Evolutionary conservation across 108 stramenopile genomes (phyloP).

Genomic region (Nitzschia inconspicua): DNA sequence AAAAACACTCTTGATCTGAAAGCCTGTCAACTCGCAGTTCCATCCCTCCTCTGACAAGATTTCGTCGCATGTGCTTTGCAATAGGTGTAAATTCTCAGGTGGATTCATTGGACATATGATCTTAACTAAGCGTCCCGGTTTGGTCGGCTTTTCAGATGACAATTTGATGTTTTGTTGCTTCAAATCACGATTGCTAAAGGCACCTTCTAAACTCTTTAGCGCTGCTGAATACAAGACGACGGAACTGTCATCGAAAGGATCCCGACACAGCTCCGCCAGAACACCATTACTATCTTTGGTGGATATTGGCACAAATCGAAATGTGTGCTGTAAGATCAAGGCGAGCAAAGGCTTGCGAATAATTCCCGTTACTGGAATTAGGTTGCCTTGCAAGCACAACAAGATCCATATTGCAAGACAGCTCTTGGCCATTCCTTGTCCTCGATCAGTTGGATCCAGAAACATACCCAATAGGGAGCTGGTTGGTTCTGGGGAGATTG

Average conservation of each 20-base stretch:
- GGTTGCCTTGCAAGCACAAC: constrained; percentile 23
- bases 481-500: background rate
- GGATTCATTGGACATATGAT: constrained; percentile 14
- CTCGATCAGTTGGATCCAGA: constrained; percentile 11
- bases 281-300: constrained; percentile 11
- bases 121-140: constrained; percentile 17
- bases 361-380: constrained; percentile 34
- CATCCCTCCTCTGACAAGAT: constrained; percentile 1
- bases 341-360: constrained; percentile 44
- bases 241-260: background rate
- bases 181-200: constrained; percentile 30
- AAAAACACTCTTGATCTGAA: background rate
- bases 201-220: constrained; percentile 28
- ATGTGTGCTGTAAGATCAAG: constrained; percentile 38
- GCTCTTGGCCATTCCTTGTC: constrained; percentile 35
- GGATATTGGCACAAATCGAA: constrained; percentile 18
- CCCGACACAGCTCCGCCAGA: constrained; percentile 19
- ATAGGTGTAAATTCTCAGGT: background rate
- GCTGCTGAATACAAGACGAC: constrained; percentile 21
- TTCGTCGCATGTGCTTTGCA: constrained; percentile 3
- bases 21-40: constrained; percentile 1
- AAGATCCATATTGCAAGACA: constrained; percentile 36
- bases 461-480: constrained; percentile 37
- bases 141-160: constrained; percentile 8
- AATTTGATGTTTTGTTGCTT: constrained; percentile 29